Evolutionary conservation across 352 stramenopile genomes (phyloP).

Genomic region (Globisporangium iwayamae): DNA sequence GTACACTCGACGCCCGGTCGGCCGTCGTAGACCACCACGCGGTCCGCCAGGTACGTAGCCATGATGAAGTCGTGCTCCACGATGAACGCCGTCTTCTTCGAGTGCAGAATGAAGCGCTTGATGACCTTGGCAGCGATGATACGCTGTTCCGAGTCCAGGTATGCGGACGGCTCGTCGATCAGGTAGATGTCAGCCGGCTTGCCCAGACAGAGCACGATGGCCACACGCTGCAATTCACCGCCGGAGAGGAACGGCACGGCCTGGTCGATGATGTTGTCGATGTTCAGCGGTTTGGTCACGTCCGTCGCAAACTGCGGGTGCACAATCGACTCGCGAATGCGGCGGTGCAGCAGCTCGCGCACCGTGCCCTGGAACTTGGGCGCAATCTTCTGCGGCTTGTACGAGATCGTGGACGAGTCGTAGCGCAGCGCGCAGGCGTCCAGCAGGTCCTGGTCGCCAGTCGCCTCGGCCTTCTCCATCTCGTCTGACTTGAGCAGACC

Average conservation of each 20-base stretch:
- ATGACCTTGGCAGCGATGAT: conserved; percentile 99
- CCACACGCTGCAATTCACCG: conserved; percentile 98
- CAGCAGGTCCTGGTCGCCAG: conserved; percentile 65
- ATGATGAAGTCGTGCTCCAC: conserved; percentile 99
- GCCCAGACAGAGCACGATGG: conserved; percentile 97
- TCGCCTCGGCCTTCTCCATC: conserved; percentile 82
- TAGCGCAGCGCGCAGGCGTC: conserved; percentile 78
- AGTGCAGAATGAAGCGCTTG: conserved; percentile 99
- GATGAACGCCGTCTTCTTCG: conserved; percentile 99
- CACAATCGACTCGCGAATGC: conserved; percentile 96
- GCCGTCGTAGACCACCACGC: conserved; percentile 95
- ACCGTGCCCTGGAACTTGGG: conserved; percentile 95
- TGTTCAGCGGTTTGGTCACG: conserved; percentile 98
- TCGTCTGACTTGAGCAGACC: conserved; percentile 98
- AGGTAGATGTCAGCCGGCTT: conserved; percentile 99
- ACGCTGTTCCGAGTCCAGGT: conserved; percentile 99
- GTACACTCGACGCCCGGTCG: conserved; percentile 97
- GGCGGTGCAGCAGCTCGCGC: conserved; percentile 96
- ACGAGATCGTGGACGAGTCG: conserved; percentile 87
- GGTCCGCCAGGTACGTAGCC: conserved; percentile 98
- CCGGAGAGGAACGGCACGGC: conserved; percentile 97
- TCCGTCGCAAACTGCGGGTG: conserved; percentile 99
- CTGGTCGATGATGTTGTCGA: conserved; percentile 99
- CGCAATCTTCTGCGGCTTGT: conserved; percentile 99
- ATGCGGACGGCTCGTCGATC: conserved; percentile 99